A percentile compares a stretch with the other conserved stretches of the same genome.
phyloP scores from a whole-genome alignment of 1,284 basidiomycete species.

The Ceratobasidium sp. region DNA sequence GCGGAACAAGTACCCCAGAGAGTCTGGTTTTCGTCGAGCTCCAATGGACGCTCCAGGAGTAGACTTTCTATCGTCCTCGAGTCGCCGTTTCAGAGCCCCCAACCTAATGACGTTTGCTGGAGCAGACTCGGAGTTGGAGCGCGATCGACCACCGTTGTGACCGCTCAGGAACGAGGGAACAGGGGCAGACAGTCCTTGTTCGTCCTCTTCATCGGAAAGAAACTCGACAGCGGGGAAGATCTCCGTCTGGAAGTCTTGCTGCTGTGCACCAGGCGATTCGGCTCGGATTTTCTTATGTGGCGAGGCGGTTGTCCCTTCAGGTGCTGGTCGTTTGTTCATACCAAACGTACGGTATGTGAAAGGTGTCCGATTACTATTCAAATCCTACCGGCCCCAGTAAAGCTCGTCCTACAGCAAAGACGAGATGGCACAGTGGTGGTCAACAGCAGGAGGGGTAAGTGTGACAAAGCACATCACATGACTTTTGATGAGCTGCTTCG shows the following conservation, averaged over 20 bases:
- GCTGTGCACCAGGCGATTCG: conserved; percentile 28
- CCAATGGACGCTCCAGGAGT: not conserved
- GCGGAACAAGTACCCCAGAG: conserved; percentile 64
- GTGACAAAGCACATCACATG: conserved; percentile 21
- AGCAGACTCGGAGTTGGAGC: conserved; percentile 21
- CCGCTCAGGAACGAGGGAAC: conserved; percentile 22
- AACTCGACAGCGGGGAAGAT: conserved; percentile 37
- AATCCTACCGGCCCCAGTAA: conserved; percentile 6
- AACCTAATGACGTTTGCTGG: conserved; percentile 27
- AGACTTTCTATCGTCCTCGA: conserved; percentile 27
- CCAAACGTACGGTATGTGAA: not conserved
- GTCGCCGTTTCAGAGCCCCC: conserved; percentile 16
- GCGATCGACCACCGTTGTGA: conserved; percentile 13
- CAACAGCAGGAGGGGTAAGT: conserved; percentile 5
- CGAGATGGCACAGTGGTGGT: conserved; percentile 24
- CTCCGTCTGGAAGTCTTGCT: conserved; percentile 30
- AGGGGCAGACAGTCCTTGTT: conserved; percentile 21
- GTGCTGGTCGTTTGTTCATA: conserved; percentile 29
- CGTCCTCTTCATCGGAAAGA: conserved; percentile 36
- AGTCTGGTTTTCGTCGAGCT: conserved; percentile 6
- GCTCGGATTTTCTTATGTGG: conserved; percentile 32
- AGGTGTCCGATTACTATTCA: not conserved
- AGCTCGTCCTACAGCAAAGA: conserved; percentile 25
- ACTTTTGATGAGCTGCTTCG: not conserved
- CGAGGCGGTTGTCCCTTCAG: not conserved